Evolutionary conservation across 83 land plant genomes (phyloP), one percentile per base, ranked within the genome.

Genomic region (Picea abies): DNA sequence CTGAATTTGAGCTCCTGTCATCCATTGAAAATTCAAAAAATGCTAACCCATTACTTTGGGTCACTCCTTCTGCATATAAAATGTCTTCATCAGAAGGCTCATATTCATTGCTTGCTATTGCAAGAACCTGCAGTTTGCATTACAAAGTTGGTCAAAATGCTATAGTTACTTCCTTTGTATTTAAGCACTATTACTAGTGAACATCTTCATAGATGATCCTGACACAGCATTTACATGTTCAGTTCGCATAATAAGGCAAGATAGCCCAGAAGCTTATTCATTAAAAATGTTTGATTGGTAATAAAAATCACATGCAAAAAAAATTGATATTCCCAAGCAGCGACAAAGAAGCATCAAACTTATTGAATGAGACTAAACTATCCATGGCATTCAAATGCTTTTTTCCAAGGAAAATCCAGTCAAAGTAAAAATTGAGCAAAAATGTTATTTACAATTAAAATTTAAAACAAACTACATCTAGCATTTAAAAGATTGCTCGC

Each of bases 11-110:
- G 76, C 90, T 94, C 22, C 90, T 86, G 64, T 98, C 96, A 83
- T 94, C 95, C 75, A 98, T 86, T 6, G 91, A 85, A 80, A 96
- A 96, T 75, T 96, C 99, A 52, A 94, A 87, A 86, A 90, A 90
- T 56, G 96, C 99, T 78, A 98, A 80, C 44, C 99, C 99, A 80
- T 94, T 96, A 22, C 96, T 93, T 87, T 93, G 96, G 11, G 98
- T 92, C 60, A 96, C 93, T 58, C 99, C 99, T 90, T 96, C 99
- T 17, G 95, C 94, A 86, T 85, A 96, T 41, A 96, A 73, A 56
- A 98, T 91, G 81, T 98, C 99, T 25, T 69, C 72, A n/a, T 96
- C 98, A 10, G 95, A 77, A 62, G 99, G 99, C 64, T 92, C 99
- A 85, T 93, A 98, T 67, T 98, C 99, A 84, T 93, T 96, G 86